Evolutionary conservation across 2,329 filamentous ascomycete genomes (phyloP).

Genomic region (Trichoderma arundinaceum): DNA sequence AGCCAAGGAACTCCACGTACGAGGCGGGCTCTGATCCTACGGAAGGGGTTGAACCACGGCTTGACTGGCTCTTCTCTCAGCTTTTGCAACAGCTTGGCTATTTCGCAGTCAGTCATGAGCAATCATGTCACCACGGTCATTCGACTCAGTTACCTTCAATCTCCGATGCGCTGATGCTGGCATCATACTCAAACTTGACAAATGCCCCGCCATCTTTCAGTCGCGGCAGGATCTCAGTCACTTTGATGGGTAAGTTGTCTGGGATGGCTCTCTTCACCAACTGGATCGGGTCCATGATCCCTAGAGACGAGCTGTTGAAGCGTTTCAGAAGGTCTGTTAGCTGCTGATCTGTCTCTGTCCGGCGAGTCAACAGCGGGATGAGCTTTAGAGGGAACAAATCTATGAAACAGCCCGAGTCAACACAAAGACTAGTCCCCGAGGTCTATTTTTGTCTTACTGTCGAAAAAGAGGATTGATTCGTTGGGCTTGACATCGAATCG

Average conservation of each 20-base stretch:
- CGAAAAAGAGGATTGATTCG: slow-evolving; percentile 87
- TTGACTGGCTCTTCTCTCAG: slow-evolving; percentile 74
- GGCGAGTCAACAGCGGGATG: slow-evolving; percentile 50
- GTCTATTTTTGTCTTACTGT: slow-evolving; percentile 64
- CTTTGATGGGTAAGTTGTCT: slow-evolving; percentile 64
- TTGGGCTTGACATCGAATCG: slow-evolving; percentile 79
- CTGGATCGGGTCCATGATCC: slow-evolving; percentile 58
- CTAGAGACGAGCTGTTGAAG: slow-evolving; percentile 58
- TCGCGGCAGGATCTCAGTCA: slow-evolving; percentile 82
- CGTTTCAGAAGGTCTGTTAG: slow-evolving; percentile 57
- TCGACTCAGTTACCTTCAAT: slow-evolving; percentile 48
- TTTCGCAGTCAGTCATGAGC: slow-evolving; percentile 23
- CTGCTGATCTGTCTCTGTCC: slow-evolving; percentile 57
- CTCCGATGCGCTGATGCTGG: slow-evolving; percentile 47
- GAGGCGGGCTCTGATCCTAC: slow-evolving; percentile 69
- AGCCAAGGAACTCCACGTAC: slow-evolving; percentile 91
- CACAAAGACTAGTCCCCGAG: background rate
- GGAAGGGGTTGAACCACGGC: slow-evolving; percentile 89
- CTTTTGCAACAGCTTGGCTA: slow-evolving; percentile 63
- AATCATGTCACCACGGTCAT: background rate
- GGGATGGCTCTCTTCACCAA: slow-evolving; percentile 68
- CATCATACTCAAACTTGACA: slow-evolving; percentile 74
- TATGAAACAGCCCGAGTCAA: slow-evolving; percentile 43
- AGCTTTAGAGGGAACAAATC: slow-evolving; percentile 85
- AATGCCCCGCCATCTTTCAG: slow-evolving; percentile 93